Evolutionary conservation across 108 stramenopile genomes (phyloP).

Genomic region (Nitzschia putrida): DNA sequence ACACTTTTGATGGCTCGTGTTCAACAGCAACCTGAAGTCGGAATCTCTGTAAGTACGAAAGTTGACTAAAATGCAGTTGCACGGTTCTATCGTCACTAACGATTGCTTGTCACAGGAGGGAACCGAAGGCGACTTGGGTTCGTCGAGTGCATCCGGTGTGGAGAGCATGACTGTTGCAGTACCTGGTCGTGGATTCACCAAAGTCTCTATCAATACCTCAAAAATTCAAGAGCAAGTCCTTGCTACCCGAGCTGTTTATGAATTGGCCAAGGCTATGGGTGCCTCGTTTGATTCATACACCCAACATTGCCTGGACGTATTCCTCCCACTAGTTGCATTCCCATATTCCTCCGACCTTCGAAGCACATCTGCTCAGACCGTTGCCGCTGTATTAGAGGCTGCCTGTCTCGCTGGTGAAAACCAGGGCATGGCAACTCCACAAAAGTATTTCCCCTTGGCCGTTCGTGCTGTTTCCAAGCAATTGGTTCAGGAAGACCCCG

Average conservation of each 20-base stretch:
- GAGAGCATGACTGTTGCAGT: slow-evolving; percentile 70
- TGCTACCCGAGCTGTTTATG: slow-evolving; percentile 72
- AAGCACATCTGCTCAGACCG: slow-evolving; percentile 64
- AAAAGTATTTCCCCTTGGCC: slow-evolving; percentile 44
- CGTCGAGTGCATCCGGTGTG: slow-evolving; percentile 15
- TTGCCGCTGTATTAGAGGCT: slow-evolving; percentile 78
- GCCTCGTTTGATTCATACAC: slow-evolving; percentile 63
- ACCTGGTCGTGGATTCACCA: slow-evolving; percentile 74
- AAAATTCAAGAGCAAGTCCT: slow-evolving; percentile 74
- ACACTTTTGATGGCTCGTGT: slow-evolving; percentile 64
- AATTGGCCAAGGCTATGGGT: slow-evolving; percentile 68
- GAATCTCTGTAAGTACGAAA: slow-evolving; percentile 41
- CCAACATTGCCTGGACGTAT: slow-evolving; percentile 48
- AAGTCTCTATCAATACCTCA: slow-evolving; percentile 74
- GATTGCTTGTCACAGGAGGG: slow-evolving; percentile 20
- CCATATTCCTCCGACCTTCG: slow-evolving; percentile 80
- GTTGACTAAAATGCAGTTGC: not conserved
- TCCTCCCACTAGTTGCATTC: slow-evolving; percentile 63
- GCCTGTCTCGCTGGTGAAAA: slow-evolving; percentile 58
- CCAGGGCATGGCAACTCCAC: slow-evolving; percentile 35
- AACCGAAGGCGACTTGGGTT: slow-evolving; percentile 36
- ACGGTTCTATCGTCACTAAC: not conserved
- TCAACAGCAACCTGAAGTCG: slow-evolving; percentile 55
- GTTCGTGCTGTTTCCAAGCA: slow-evolving; percentile 53
- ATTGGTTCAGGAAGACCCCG: slow-evolving; percentile 56